Conservation (phyloP, 1,284 basidiomycete species). For the Puccinia polysora region DNA sequence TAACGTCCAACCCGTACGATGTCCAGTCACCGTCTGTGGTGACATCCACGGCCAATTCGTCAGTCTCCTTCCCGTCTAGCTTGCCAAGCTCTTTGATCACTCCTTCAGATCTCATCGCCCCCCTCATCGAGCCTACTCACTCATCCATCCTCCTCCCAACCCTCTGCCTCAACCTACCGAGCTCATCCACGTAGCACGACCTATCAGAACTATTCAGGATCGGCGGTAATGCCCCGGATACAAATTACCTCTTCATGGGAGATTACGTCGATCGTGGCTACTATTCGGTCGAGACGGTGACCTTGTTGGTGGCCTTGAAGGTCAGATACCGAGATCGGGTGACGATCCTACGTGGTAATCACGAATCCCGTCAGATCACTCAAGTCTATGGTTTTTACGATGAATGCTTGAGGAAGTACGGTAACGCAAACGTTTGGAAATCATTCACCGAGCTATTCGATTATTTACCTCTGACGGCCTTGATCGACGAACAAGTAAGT, state of each 20-base stretch:
- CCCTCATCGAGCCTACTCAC: no score
- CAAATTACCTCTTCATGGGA: slow-evolving; percentile 99
- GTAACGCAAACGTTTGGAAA: slow-evolving; percentile 99
- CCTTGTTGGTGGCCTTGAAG: slow-evolving; percentile 95
- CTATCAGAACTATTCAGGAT: slow-evolving; percentile 98
- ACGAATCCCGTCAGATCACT: slow-evolving; percentile 98
- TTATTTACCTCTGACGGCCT: slow-evolving; percentile 89
- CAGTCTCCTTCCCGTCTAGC: slow-evolving; percentile 60
- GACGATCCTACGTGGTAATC: slow-evolving; percentile 95
- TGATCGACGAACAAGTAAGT: slow-evolving; percentile 96
- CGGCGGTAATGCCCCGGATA: slow-evolving; percentile 98
- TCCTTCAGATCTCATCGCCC: no score
- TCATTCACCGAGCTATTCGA: slow-evolving; percentile 99
- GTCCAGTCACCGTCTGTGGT: slow-evolving; percentile 93
- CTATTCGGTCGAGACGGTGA: slow-evolving; percentile 99
- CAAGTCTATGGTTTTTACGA: slow-evolving; percentile 99
- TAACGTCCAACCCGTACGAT: slow-evolving; percentile 94
- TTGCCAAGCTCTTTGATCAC: no score
- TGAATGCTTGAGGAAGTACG: slow-evolving; percentile 98
- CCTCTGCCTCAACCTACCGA: slow-evolving; percentile 2
- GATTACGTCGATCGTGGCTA: slow-evolving; percentile 99
- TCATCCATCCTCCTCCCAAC: no score
- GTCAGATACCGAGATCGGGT: slow-evolving; percentile 96
- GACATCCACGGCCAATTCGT: slow-evolving; percentile 99
- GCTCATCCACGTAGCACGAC: slow-evolving; percentile 69